phyloP scores from a whole-genome alignment of 768 basidiomycete species.

The Trametes villosa region DNA sequence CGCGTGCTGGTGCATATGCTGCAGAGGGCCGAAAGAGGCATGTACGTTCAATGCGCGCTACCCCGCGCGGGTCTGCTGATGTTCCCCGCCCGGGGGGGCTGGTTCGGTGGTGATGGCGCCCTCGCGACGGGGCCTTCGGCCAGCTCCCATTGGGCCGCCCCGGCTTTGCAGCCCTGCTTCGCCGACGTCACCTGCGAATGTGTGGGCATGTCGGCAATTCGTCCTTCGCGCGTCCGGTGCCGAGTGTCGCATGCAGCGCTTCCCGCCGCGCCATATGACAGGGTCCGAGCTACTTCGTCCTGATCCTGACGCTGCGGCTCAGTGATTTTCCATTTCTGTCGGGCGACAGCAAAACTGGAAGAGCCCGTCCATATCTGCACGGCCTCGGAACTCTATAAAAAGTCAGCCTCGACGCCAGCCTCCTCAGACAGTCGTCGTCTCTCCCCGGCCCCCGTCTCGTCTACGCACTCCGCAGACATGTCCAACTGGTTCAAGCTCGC shows the following conservation, averaged over 20 bases:
- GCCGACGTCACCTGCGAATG: constrained; percentile 1
- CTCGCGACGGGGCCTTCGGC: constrained; percentile 2
- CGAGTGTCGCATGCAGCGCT: constrained; percentile 4
- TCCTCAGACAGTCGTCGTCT: neutral
- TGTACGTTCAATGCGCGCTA: neutral
- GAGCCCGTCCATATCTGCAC: neutral
- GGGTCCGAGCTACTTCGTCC: neutral
- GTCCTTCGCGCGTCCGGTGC: neutral
- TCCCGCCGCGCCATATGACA: constrained; percentile 1
- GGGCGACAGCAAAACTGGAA: neutral
- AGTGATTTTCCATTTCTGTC: neutral
- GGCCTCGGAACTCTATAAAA: neutral
- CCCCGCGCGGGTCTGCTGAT: constrained; percentile 4
- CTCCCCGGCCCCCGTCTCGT: neutral
- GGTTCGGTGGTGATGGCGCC: constrained; percentile 1
- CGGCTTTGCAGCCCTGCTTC: neutral
- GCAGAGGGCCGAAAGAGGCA: neutral
- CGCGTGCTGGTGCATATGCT: constrained; percentile 4
- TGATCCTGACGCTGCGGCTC: neutral
- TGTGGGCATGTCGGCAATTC: neutral
- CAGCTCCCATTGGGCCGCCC: neutral
- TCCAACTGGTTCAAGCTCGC: neutral
- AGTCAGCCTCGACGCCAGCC: neutral
- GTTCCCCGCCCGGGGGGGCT: neutral
- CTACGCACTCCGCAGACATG: neutral